These are phyloP conservation scores for Backusella tarrabulga DNA, from an alignment of 192 early-diverging fungal genomes.

Conservation along the genomic window DNA sequence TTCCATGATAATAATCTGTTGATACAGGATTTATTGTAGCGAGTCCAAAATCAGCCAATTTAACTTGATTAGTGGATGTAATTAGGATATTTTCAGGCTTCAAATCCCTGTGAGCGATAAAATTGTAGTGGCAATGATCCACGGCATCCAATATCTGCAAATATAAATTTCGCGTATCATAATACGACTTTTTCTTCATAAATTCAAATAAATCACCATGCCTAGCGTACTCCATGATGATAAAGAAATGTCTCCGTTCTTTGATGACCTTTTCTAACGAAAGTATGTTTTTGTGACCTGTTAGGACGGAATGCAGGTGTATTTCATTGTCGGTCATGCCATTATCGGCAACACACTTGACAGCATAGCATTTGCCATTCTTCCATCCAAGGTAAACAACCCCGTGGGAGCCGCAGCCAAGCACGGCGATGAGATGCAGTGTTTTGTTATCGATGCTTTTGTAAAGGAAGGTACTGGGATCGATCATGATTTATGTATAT, in stretches of 20 bases:
- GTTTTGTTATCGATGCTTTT: slow-evolving; percentile 14
- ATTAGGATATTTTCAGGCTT: slow-evolving; percentile 84
- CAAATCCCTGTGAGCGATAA: slow-evolving; percentile 76
- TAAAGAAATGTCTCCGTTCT: slow-evolving; percentile 54
- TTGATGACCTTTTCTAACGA: slow-evolving; percentile 66
- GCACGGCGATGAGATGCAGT: slow-evolving; percentile 27
- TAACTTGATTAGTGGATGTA: slow-evolving; percentile 55
- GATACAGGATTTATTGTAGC: slow-evolving; percentile 69
- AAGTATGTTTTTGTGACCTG: slow-evolving; percentile 66
- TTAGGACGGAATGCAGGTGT: slow-evolving; percentile 58
- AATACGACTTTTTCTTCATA: slow-evolving; percentile 78
- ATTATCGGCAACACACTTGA: slow-evolving; percentile 74
- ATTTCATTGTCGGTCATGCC: slow-evolving; percentile 63
- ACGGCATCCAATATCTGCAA: slow-evolving; percentile 84
- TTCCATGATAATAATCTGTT: slow-evolving; percentile 65
- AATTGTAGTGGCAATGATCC: slow-evolving; percentile 63
- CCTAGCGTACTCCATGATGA: slow-evolving; percentile 72
- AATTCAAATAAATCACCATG: slow-evolving; percentile 94
- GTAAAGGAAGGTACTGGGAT: slow-evolving; percentile 13
- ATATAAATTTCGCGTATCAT: slow-evolving; percentile 76
- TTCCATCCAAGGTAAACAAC: slow-evolving; percentile 70
- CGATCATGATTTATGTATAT: slow-evolving; percentile 8
- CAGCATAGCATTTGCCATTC: slow-evolving; percentile 58
- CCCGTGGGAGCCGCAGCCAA: slow-evolving; percentile 77
- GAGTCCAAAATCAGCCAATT: slow-evolving; percentile 94